phyloP scores from a whole-genome alignment of 116 monocot species.

The Zostera marina region DNA sequence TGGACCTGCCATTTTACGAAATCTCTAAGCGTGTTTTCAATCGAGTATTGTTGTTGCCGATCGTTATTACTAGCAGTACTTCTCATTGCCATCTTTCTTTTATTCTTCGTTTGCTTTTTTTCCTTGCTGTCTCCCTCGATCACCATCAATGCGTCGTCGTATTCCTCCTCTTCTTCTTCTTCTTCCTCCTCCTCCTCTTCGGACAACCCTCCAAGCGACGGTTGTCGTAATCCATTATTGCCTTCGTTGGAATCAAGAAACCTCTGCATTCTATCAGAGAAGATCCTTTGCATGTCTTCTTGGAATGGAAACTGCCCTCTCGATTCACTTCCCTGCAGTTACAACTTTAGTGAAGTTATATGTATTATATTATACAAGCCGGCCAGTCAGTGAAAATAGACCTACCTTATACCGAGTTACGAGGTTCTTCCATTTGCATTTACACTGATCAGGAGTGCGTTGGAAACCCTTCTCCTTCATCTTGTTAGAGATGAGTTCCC shows the following conservation, averaged over 20 bases:
- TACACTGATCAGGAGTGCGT: constrained; percentile 85
- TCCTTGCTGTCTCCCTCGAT: background rate
- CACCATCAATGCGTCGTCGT: background rate
- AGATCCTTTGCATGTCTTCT: constrained; percentile 42
- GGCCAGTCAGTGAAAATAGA: background rate
- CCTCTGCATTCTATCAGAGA: constrained; percentile 26
- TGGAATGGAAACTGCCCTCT: constrained; percentile 36
- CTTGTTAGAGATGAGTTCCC: constrained; percentile 40
- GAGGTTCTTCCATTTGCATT: constrained; percentile 99
- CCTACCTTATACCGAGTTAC: constrained; percentile 77
- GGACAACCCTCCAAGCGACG: background rate
- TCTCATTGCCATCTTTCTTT: constrained; percentile 6
- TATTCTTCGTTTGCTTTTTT: constrained; percentile 7
- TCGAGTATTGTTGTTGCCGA: too few relatives aligned
- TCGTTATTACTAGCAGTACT: background rate
- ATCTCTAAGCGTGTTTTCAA: constrained; percentile 16
- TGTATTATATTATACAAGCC: too few relatives aligned
- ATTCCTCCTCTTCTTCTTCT: too few relatives aligned
- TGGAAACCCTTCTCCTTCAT: constrained; percentile 42
- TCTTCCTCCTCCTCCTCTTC: constrained; percentile 18
- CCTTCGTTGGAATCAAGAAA: constrained; percentile 9
- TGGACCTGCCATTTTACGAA: constrained; percentile 29
- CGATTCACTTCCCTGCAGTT: constrained; percentile 18
- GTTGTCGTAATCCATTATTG: constrained; percentile 1
- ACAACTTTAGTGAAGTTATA: too few relatives aligned